These are phyloP conservation scores for Trichosporon sp. DNA, from an alignment of 1,284 basidiomycete genomes.

Conservation along the genomic window DNA sequence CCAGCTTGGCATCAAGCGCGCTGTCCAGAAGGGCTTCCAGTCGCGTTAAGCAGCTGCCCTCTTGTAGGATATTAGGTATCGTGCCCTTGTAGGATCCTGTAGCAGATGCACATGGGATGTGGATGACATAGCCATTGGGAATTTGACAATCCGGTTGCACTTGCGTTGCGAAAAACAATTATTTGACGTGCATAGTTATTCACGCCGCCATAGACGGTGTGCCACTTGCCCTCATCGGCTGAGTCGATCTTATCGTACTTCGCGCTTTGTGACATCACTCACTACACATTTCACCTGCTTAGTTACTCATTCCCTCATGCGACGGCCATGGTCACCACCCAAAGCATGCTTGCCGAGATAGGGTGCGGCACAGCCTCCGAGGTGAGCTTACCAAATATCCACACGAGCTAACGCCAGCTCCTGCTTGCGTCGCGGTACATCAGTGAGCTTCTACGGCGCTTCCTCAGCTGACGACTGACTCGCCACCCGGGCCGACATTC, in stretches of 20 bases:
- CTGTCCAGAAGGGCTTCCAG: slow-evolving; percentile 69
- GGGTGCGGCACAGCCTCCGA: slow-evolving; percentile 32
- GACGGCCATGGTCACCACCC: neutral
- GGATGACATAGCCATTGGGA: slow-evolving; percentile 1
- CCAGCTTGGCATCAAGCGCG: slow-evolving; percentile 86
- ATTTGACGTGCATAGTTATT: too few species aligned
- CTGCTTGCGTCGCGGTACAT: slow-evolving; percentile 33
- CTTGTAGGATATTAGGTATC: slow-evolving; percentile 7
- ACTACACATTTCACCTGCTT: neutral
- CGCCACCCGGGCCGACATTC: slow-evolving; percentile 44
- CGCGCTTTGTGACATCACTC: neutral
- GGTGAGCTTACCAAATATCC: slow-evolving; percentile 18
- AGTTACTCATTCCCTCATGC: neutral
- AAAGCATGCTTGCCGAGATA: slow-evolving; percentile 28
- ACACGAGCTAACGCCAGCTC: slow-evolving; percentile 9
- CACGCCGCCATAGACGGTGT: neutral
- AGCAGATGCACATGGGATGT: slow-evolving; percentile 6
- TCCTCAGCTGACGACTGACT: slow-evolving; percentile 22
- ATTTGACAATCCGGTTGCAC: neutral
- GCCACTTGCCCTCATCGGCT: neutral
- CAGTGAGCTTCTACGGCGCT: slow-evolving; percentile 18
- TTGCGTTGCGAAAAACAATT: neutral
- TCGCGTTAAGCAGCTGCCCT: slow-evolving; percentile 2
- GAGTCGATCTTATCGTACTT: neutral
- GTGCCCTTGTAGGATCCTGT: slow-evolving; percentile 6